Evolutionary conservation across 2,329 filamentous ascomycete species (phyloP).

Genomic region (Fusarium austroafricanum): DNA sequence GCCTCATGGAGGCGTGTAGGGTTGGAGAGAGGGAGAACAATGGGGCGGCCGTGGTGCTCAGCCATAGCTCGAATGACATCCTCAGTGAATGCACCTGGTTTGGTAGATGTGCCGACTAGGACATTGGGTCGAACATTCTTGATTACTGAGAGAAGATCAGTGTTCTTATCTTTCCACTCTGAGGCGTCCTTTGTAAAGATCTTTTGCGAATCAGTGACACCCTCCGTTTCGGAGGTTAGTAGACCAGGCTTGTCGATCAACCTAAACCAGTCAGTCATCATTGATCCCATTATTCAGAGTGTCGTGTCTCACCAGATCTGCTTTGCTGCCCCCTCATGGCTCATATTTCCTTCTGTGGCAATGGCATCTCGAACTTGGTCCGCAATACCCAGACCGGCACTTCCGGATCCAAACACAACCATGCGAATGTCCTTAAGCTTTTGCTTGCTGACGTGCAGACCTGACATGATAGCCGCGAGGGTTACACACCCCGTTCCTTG

Average conservation of each 20-base stretch:
- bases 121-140: constrained; percentile 81
- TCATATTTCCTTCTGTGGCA: constrained; percentile 72
- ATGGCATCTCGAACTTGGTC: constrained; percentile 87
- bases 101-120: constrained; percentile 85
- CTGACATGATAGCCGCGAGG: constrained; percentile 83
- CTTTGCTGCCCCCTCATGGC: constrained; percentile 77
- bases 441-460: constrained; percentile 74
- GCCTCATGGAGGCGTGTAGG: constrained; percentile 88
- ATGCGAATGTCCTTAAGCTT: constrained; percentile 76
- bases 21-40: constrained; percentile 85
- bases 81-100: constrained; percentile 79
- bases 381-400: constrained; percentile 86
- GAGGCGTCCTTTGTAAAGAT: constrained; percentile 72
- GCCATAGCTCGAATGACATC: constrained; percentile 82
- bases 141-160: constrained; percentile 73
- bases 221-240: constrained; percentile 70
- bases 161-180: constrained; percentile 70
- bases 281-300: background rate
- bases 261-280: constrained; percentile 57
- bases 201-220: constrained; percentile 73
- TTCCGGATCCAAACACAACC: constrained; percentile 83
- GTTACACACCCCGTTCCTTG: constrained; percentile 92
- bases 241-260: constrained; percentile 85
- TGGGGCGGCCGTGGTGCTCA: constrained; percentile 75
- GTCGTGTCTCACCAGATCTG: constrained; percentile 75